A percentile compares a stretch with the other conserved stretches of the same genome.
Conservation (phyloP, 2,329 filamentous ascomycete species). For the Epichloe hybrida region DNA sequence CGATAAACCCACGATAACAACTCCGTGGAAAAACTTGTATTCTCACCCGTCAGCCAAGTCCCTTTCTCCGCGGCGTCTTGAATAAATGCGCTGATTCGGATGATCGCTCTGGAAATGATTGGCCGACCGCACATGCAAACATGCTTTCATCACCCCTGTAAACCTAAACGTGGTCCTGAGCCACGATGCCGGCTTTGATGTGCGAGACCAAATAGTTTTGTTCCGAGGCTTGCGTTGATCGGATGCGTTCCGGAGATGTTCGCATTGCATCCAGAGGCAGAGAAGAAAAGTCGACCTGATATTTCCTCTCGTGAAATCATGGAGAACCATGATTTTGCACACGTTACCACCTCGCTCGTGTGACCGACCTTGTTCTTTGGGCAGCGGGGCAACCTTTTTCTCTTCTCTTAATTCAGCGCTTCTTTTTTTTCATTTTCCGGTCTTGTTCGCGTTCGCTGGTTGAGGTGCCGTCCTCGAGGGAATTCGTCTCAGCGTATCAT, state of each 20-base stretch:
- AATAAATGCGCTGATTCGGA: background rate
- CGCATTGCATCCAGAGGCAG: background rate
- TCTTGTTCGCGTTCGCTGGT: too few relatives aligned
- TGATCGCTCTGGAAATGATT: background rate
- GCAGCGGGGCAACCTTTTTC: too few relatives aligned
- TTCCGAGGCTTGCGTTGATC: background rate
- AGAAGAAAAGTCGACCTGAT: background rate
- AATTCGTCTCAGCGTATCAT: too few relatives aligned
- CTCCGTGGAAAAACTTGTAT: too few relatives aligned
- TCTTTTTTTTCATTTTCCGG: background rate
- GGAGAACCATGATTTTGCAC: background rate
- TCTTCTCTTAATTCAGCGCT: background rate
- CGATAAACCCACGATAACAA: too few relatives aligned
- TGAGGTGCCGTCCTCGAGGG: too few relatives aligned
- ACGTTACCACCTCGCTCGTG: too few relatives aligned
- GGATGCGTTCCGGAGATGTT: constrained; percentile 3
- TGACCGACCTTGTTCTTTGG: background rate
- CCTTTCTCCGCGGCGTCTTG: constrained; percentile 2
- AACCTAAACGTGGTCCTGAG: background rate
- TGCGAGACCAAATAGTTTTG: background rate
- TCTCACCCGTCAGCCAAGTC: background rate
- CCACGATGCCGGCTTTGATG: background rate
- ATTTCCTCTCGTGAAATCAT: background rate
- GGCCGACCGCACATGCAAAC: background rate
- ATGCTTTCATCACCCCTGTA: too few relatives aligned